These are phyloP conservation scores for Trypanosoma avium DNA, from an alignment of 208 protist species.

Conservation along the genomic window DNA sequence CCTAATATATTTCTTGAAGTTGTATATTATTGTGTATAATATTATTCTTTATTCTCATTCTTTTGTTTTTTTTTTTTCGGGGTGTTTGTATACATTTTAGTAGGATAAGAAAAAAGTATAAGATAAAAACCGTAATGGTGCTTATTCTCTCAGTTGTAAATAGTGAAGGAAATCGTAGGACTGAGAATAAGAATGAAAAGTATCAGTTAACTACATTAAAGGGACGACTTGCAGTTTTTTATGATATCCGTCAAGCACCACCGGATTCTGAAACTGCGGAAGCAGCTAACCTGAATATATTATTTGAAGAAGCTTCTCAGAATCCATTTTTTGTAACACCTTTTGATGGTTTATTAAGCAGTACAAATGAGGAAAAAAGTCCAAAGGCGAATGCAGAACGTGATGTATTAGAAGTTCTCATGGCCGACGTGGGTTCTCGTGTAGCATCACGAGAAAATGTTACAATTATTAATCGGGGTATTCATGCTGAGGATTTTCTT, in stretches of 20 bases:
- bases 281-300: neutral
- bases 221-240: constrained; percentile 23
- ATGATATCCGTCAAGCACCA: constrained; percentile 17
- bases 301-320: constrained; percentile 5
- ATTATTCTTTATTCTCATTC: neutral
- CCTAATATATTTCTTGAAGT: too few species aligned
- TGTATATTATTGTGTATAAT: too few species aligned
- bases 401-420: constrained; percentile 44
- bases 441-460: constrained; percentile 79
- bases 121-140: constrained; percentile 19
- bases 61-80: neutral
- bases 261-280: constrained; percentile 17
- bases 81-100: neutral
- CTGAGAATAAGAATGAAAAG: constrained; percentile 14
- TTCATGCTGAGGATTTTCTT: constrained; percentile 52
- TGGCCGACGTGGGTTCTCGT: constrained; percentile 54
- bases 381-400: constrained; percentile 5
- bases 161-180: constrained; percentile 1
- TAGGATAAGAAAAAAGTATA: neutral
- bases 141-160: constrained; percentile 23
- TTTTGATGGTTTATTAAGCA: constrained; percentile 59
- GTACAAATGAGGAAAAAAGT: constrained; percentile 29
- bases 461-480: constrained; percentile 80
- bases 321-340: constrained; percentile 66
- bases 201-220: constrained; percentile 19